phyloP scores from a whole-genome alignment of 2,329 filamentous ascomycete genomes.

The Daldinia sp. region DNA sequence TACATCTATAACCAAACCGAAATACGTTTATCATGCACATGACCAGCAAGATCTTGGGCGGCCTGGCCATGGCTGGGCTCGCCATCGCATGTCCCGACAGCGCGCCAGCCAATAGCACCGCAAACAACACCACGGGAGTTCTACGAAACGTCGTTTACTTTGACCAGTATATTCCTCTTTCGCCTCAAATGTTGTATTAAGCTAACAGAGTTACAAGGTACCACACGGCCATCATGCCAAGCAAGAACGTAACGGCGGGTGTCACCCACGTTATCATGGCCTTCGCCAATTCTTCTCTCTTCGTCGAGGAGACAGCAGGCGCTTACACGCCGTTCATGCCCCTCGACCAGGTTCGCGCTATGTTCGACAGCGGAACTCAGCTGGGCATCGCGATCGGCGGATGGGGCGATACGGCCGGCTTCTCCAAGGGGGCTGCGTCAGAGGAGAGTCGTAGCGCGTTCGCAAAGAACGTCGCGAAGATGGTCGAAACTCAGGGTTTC shows the following conservation, averaged over 20 bases:
- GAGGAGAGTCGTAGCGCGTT: slow-evolving; percentile 66
- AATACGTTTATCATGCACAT: slow-evolving; percentile 30
- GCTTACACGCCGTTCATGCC: slow-evolving; percentile 62
- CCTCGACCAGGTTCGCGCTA: slow-evolving; percentile 60
- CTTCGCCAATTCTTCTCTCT: slow-evolving; percentile 41
- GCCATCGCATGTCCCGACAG: slow-evolving; percentile 8
- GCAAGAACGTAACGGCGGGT: slow-evolving; percentile 35
- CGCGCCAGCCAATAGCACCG: neutral
- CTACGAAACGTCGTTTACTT: slow-evolving; percentile 37
- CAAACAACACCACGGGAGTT: neutral
- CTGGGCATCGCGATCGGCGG: slow-evolving; percentile 80
- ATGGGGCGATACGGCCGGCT: slow-evolving; percentile 77
- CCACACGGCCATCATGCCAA: slow-evolving; percentile 28
- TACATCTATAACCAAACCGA: neutral
- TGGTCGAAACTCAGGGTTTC: slow-evolving; percentile 70
- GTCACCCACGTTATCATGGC: slow-evolving; percentile 43
- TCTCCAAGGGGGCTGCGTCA: slow-evolving; percentile 65
- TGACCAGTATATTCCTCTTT: slow-evolving; percentile 30
- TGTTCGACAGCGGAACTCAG: slow-evolving; percentile 66
- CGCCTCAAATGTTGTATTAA: neutral
- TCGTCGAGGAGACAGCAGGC: slow-evolving; percentile 21
- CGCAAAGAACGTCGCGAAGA: slow-evolving; percentile 71
- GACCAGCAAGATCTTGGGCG: slow-evolving; percentile 7
- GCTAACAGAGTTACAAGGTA: slow-evolving; percentile 32
- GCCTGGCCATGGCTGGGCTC: slow-evolving; percentile 29